phyloP scores from a whole-genome alignment of 495 filamentous ascomycete species.

The Bryoglossum gracile region DNA sequence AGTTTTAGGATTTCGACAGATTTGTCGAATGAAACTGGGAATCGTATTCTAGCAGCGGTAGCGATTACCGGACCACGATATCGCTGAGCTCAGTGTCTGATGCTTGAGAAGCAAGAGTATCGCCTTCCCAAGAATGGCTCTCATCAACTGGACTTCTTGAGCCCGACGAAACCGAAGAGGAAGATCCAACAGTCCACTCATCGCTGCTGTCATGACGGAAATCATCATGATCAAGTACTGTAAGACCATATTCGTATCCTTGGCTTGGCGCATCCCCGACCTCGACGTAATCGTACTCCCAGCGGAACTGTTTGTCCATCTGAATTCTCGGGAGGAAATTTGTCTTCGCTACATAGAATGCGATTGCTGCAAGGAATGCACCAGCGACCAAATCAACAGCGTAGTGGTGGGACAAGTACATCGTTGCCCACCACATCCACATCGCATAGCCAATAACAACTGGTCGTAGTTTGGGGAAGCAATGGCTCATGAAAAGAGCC shows the following conservation, averaged over 20 bases:
- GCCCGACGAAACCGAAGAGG: slow-evolving; percentile 35
- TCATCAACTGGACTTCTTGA: slow-evolving; percentile 34
- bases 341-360: slow-evolving; percentile 72
- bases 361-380: slow-evolving; percentile 66
- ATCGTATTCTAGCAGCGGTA: slow-evolving; percentile 5
- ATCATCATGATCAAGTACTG: slow-evolving; percentile 15
- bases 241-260: slow-evolving; percentile 24
- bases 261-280: slow-evolving; percentile 45
- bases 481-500: slow-evolving; percentile 84
- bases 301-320: slow-evolving; percentile 74
- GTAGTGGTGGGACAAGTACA: slow-evolving; percentile 96
- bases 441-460: slow-evolving; percentile 73
- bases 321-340: slow-evolving; percentile 78
- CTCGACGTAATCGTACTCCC: slow-evolving; percentile 95
- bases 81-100: slow-evolving; percentile 24
- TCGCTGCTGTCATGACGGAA: slow-evolving; percentile 29
- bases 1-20: slow-evolving; percentile 14
- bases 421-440: slow-evolving; percentile 98
- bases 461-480: slow-evolving; percentile 72
- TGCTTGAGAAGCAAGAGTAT: slow-evolving; percentile 23
- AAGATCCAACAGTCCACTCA: slow-evolving; percentile 40
- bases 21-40: too few species aligned
- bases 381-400: slow-evolving; percentile 88
- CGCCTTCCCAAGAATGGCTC: slow-evolving; percentile 23
- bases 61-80: slow-evolving; percentile 18